Evolutionary conservation across 2,329 filamentous ascomycete genomes (phyloP), one percentile per base, ranked within the genome.

Genomic region (Amylocarpus encephaloides): DNA sequence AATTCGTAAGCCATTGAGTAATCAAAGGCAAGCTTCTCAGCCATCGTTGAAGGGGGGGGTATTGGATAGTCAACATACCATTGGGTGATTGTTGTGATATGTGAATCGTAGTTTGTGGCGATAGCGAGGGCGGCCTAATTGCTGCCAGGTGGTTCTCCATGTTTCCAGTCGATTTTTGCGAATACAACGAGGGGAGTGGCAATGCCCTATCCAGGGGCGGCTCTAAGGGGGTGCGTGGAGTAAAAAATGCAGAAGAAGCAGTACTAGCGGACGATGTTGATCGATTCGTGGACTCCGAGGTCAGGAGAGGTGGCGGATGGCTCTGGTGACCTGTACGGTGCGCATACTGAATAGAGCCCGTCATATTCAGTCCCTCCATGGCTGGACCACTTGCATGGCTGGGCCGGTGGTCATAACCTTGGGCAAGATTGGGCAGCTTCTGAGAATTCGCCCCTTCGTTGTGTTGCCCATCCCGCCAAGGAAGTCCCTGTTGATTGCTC

Each of bases 171-270:
- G 61, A 49, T 46, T 64, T 66, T 19, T 61, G 59, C 6, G 55
- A 15, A 44, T 57, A 66, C 7, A 61, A 30, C 5, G 60, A 39
- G 9, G 63, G 59, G 4, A 65, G 59, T 2, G 59, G 58, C 7
- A 64, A 49, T 34, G 62, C 40, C 34, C 63, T 55, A 13, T 66
- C 64, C 3, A 62, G 39, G 22, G 59, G 51, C 2, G 63, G 59
- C 30, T 67, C 64, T 42, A 67, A 46, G 2, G 63, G 63, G 11
- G 63, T 65, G 5, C 59, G 59, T 34, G 63, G 64, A 5, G 54
- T 56, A 30, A 59, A 62, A 32, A 58, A 64, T 18, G 53, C 35
- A n/a, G 61, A 61, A 1, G 63, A 64, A 11, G 40, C 49, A 7
- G 59, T 58, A 49, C 62, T 64, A 13, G 41, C 46, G 5, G 60